Evolutionary conservation across 148 eudicot species (phyloP), one percentile per base, ranked within the genome.

Genomic region (Nepenthes mirabilis): DNA sequence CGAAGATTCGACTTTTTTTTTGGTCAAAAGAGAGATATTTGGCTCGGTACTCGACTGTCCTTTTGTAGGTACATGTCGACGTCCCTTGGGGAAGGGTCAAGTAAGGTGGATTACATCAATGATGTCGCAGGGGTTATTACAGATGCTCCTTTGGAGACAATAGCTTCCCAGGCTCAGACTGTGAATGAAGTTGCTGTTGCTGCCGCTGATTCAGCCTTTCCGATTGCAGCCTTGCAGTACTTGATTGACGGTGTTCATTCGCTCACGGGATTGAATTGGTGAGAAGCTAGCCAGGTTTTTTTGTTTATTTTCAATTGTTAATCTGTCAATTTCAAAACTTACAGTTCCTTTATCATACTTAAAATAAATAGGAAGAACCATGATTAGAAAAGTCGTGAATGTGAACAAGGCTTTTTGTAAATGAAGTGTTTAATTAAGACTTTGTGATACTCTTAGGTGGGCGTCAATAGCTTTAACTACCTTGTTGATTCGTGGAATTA

Each of bases 191-290:
- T 93, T 37, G 96, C 95, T 0, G 47, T 72, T 63, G 98, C 96
- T 6, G 96, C 98, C 23, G 96, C 91, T 1, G 98, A 88, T 73
- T 93, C 98, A 34, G 86, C 79, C 8, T 69, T 60, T 1, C 96
- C 98, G 0, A 89, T 93, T 43, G 91, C 91, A 0, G 86, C 79
- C 9, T 71, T 88, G 81, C 98, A 88, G 76, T 77, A 88, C 47
- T 55, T 82, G 57, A 93, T 93, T 61, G 95, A 84, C 33, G 72
- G 65, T 33, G 75, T 93, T 54, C 98, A 93, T 70, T n/a, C 61
- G 6, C 60, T 72, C 59, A 82, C 91, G 1, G 96, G 96, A 33
- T 70, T 78, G 37, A 50, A 69, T 60, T 88, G 98, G 98, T 93
- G 65, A 67, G 82, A 35, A 10, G 52, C 12, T 10, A 10, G 43